These are phyloP conservation scores for Lobosporangium transversale DNA, from an alignment of 192 early-diverging fungal species.

Conservation along the genomic window DNA sequence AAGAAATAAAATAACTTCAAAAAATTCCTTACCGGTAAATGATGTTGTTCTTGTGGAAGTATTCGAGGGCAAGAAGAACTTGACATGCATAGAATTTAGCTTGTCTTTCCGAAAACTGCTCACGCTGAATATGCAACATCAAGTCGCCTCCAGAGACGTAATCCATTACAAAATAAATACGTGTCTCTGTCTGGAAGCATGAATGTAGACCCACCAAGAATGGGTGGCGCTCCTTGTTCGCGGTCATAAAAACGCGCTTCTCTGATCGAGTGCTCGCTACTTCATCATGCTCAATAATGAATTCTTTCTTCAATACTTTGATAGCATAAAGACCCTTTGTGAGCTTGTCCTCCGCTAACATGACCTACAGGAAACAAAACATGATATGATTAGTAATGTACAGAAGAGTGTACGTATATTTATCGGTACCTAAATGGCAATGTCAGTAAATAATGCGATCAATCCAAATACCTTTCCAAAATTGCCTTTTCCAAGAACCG, in stretches of 20 bases:
- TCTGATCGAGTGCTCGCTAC: slow-evolving; percentile 89
- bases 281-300: slow-evolving; percentile 98
- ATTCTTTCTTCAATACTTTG: slow-evolving; percentile 98
- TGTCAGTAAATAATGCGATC: not conserved
- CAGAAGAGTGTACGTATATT: no score
- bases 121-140: slow-evolving; percentile 98
- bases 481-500: slow-evolving; percentile 97
- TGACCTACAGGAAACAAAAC: slow-evolving; percentile 82
- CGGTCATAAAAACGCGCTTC: slow-evolving; percentile 93
- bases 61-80: slow-evolving; percentile 92
- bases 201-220: slow-evolving; percentile 97
- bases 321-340: slow-evolving; percentile 90
- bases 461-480: slow-evolving; percentile 97
- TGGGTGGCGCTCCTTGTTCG: slow-evolving; percentile 90
- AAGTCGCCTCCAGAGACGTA: slow-evolving; percentile 97
- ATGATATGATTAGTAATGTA: no score
- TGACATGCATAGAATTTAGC: slow-evolving; percentile 98
- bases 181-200: slow-evolving; percentile 94
- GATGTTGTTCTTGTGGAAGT: slow-evolving; percentile 95
- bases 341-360: slow-evolving; percentile 94
- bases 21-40: slow-evolving; percentile 72
- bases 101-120: slow-evolving; percentile 89
- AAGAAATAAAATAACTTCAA: not conserved
- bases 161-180: slow-evolving; percentile 99
- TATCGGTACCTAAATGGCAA: no score